A percentile compares a stretch with the other conserved stretches of the same genome.
These are phyloP conservation scores for Eudorina sp. DNA, from an alignment of 139 green algal species.

Conservation along the genomic window DNA sequence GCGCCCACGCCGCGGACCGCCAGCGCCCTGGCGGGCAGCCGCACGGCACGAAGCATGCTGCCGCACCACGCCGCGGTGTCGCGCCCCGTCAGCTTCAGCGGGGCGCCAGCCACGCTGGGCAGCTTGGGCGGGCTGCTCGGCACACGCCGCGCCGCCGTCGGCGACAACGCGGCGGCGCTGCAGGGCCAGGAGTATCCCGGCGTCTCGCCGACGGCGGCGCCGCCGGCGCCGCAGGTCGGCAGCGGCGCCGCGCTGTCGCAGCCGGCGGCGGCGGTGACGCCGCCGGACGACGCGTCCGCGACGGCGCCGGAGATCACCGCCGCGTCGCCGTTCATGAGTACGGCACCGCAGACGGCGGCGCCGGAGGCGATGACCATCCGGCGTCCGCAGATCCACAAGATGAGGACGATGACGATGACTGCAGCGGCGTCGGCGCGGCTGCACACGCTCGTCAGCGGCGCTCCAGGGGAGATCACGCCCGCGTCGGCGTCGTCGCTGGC, in stretches of 20 bases:
- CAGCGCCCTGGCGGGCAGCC: background rate
- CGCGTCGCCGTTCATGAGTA: background rate
- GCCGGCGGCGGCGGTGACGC: background rate
- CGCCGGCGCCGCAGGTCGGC: too few species aligned
- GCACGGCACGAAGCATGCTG: constrained; percentile 27
- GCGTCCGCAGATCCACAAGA: constrained; percentile 39
- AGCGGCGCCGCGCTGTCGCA: too few species aligned
- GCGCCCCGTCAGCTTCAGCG: constrained; percentile 20
- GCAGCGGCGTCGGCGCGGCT: background rate
- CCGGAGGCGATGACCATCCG: background rate
- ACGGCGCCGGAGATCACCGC: background rate
- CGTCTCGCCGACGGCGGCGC: background rate
- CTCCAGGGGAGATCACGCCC: constrained; percentile 29
- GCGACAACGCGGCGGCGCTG: too few species aligned
- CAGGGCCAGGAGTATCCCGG: background rate
- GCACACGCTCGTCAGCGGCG: constrained; percentile 14
- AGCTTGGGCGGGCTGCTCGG: background rate
- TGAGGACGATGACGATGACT: background rate
- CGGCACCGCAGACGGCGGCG: background rate
- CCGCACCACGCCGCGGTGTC: background rate
- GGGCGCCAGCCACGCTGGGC: constrained; percentile 15
- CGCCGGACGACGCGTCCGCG: background rate
- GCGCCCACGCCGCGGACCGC: background rate
- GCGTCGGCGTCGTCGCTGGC: background rate
- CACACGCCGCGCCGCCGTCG: background rate